A percentile compares a stretch with the other conserved stretches of the same genome.
phyloP scores from a whole-genome alignment of 768 basidiomycete species.

The Lentinula aciculospora region DNA sequence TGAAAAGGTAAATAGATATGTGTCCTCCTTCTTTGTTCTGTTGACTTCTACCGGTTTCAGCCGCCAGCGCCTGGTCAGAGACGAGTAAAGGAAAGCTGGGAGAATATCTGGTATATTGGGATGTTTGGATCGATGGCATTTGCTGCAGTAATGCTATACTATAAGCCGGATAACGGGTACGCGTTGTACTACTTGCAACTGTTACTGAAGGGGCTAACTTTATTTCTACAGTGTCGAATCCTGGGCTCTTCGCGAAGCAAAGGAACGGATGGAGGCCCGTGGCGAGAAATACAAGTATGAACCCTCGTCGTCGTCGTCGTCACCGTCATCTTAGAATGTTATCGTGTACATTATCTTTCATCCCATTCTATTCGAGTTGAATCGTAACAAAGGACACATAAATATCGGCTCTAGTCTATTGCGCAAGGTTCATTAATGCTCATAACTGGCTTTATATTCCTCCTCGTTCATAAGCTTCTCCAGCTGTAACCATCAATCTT shows the following conservation, averaged over 20 bases:
- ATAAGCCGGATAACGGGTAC: constrained; percentile 92
- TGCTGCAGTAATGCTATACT: constrained; percentile 72
- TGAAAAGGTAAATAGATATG: constrained; percentile 62
- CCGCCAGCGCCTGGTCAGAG: constrained; percentile 78
- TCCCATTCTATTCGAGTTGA: constrained; percentile 4
- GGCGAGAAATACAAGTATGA: constrained; percentile 87
- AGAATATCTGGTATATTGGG: constrained; percentile 83
- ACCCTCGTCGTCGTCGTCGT: constrained; percentile 33
- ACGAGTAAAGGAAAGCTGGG: constrained; percentile 87
- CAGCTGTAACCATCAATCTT: constrained; percentile 35
- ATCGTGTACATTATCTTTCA: not conserved
- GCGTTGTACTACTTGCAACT: constrained; percentile 16
- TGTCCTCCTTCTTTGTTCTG: not conserved
- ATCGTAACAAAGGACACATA: not conserved
- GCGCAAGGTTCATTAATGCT: constrained; percentile 10
- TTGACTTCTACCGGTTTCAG: constrained; percentile 27
- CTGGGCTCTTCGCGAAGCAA: constrained; percentile 90
- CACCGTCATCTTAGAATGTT: constrained; percentile 1
- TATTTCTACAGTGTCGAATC: constrained; percentile 65
- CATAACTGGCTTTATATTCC: constrained; percentile 53
- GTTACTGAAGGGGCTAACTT: not conserved
- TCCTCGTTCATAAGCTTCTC: constrained; percentile 68
- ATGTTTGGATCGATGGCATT: constrained; percentile 87
- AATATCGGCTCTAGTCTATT: not conserved
- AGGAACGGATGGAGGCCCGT: constrained; percentile 86